Evolutionary conservation across 176 grass and related monocot species (phyloP).

Genomic region (Oropetium thomaeum): DNA sequence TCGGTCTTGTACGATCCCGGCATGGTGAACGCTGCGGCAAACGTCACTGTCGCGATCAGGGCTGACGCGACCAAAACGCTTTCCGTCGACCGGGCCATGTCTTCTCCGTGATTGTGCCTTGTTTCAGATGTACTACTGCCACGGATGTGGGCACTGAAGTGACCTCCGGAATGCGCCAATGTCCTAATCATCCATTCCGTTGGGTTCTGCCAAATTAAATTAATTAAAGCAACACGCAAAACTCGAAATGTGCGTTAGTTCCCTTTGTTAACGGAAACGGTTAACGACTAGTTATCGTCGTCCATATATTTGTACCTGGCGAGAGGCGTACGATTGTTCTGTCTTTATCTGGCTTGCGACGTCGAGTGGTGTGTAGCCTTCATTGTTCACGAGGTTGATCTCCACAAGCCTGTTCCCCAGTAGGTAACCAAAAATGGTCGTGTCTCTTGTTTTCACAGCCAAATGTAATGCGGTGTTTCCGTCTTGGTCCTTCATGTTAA

Average conservation of each 20-base stretch:
- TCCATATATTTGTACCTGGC: neutral
- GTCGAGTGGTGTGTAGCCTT: slow-evolving; percentile 10
- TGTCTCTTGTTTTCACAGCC: neutral
- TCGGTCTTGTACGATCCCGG: neutral
- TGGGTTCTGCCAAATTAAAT: neutral
- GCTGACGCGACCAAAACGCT: neutral
- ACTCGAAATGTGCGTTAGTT: too few species aligned
- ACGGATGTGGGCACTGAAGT: neutral
- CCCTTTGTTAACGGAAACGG: too few species aligned
- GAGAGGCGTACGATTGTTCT: neutral
- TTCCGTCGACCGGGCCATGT: neutral
- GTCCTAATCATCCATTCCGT: slow-evolving; percentile 14
- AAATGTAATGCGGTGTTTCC: slow-evolving; percentile 20
- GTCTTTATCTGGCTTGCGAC: neutral
- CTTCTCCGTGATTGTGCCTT: neutral
- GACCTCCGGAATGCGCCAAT: neutral
- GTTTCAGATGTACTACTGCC: neutral
- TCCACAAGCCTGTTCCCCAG: neutral
- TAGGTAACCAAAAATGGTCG: neutral
- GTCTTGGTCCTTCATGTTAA: neutral
- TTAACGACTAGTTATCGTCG: too few species aligned
- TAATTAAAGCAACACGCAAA: too few species aligned
- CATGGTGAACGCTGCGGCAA: neutral
- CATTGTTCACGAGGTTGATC: neutral
- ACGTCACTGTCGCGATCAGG: slow-evolving; percentile 3